Percentiles rank a stretch among this genome's conserved stretches.
Evolutionary conservation across 371 early-diverging fungal genomes (phyloP).

Genomic region (Cokeromyces recurvatus): DNA sequence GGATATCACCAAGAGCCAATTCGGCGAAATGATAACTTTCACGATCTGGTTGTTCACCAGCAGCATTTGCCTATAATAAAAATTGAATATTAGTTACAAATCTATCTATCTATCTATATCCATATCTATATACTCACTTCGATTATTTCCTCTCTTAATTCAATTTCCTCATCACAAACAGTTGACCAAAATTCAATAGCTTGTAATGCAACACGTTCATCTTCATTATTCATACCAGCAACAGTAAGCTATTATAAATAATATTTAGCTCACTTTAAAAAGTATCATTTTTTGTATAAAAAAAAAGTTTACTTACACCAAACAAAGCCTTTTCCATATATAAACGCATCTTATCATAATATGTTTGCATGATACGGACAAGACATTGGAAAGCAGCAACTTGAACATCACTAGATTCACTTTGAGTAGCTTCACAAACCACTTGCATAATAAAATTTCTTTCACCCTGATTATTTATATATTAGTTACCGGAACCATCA

Average conservation of each 20-base stretch:
- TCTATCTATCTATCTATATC: too few species aligned
- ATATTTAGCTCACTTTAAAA: neutral
- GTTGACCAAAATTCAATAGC: slow-evolving; percentile 99
- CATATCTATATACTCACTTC: slow-evolving; percentile 34
- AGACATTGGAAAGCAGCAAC: slow-evolving; percentile 91
- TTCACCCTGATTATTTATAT: slow-evolving; percentile 54
- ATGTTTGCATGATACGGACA: slow-evolving; percentile 91
- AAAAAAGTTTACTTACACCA: slow-evolving; percentile 73
- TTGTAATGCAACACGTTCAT: slow-evolving; percentile 86
- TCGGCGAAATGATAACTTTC: slow-evolving; percentile 72
- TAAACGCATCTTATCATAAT: slow-evolving; percentile 90
- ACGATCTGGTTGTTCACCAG: slow-evolving; percentile 54
- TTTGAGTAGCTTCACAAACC: slow-evolving; percentile 94
- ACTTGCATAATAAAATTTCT: slow-evolving; percentile 97
- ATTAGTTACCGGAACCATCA: neutral
- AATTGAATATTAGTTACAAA: too few species aligned
- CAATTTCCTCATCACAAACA: slow-evolving; percentile 92
- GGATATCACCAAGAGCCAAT: slow-evolving; percentile 69
- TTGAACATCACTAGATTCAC: slow-evolving; percentile 66
- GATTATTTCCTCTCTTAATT: slow-evolving; percentile 50
- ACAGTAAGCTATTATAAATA: slow-evolving; percentile 67
- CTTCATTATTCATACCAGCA: slow-evolving; percentile 77
- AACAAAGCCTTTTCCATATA: slow-evolving; percentile 95
- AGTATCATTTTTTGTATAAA: neutral
- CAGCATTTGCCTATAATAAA: slow-evolving; percentile 43